phyloP scores from a whole-genome alignment of 2,329 filamentous ascomycete species.

The Phaeomoniella chlamydospora region DNA sequence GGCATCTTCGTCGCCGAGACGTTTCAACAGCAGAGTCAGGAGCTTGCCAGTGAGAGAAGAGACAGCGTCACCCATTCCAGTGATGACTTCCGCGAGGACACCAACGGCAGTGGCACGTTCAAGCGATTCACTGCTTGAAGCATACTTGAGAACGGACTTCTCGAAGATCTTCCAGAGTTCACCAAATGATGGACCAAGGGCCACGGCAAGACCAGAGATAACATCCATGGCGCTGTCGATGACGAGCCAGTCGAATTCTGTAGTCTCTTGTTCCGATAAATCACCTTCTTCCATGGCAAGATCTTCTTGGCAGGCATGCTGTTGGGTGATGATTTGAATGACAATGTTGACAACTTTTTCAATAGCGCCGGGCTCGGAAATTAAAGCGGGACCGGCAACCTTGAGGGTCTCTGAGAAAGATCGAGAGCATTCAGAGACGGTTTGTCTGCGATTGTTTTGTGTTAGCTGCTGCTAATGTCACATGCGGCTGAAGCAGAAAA shows the following conservation, averaged over 20 bases:
- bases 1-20: slow-evolving; percentile 74
- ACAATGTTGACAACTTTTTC: slow-evolving; percentile 65
- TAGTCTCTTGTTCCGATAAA: slow-evolving; percentile 61
- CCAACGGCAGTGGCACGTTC: slow-evolving; percentile 86
- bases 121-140: slow-evolving; percentile 68
- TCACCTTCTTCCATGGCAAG: slow-evolving; percentile 66
- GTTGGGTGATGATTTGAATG: slow-evolving; percentile 68
- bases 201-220: slow-evolving; percentile 67
- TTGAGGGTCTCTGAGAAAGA: slow-evolving; percentile 84
- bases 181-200: slow-evolving; percentile 65
- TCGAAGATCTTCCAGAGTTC: slow-evolving; percentile 95
- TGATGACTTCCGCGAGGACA: slow-evolving; percentile 79
- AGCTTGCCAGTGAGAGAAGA: slow-evolving; percentile 67
- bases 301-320: slow-evolving; percentile 86
- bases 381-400: slow-evolving; percentile 73
- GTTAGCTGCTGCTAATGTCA: slow-evolving; percentile 29
- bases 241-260: slow-evolving; percentile 95
- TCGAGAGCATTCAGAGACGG: slow-evolving; percentile 89
- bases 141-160: slow-evolving; percentile 78
- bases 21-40: slow-evolving; percentile 69
- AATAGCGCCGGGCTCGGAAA: slow-evolving; percentile 53
- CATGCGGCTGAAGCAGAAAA: slow-evolving; percentile 8
- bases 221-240: slow-evolving; percentile 91
- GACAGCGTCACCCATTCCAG: slow-evolving; percentile 67
- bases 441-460: slow-evolving; percentile 41